A percentile compares a stretch with the other conserved stretches of the same genome.
These are phyloP conservation scores for Cryphonectria carpinicola DNA, from an alignment of 2,329 filamentous ascomycete species.

Conservation along the genomic window DNA sequence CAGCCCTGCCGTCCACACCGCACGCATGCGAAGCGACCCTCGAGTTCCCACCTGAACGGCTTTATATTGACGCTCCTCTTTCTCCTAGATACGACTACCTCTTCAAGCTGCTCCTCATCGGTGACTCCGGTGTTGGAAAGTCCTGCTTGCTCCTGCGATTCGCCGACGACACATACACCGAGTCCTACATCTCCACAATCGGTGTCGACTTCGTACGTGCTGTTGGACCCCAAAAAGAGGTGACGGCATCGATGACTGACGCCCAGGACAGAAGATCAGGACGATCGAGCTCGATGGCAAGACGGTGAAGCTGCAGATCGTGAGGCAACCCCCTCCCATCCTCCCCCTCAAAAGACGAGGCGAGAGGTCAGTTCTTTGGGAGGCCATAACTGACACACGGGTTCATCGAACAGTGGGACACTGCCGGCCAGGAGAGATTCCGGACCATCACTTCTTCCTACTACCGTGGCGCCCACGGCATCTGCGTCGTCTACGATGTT, in stretches of 20 bases:
- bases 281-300: constrained; percentile 99
- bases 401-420: constrained; percentile 79
- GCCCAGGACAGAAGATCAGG: constrained; percentile 82
- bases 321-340: constrained; percentile 52
- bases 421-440: constrained; percentile 98
- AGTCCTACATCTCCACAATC: constrained; percentile 99
- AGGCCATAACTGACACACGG: constrained; percentile 36
- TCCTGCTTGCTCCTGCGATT: constrained; percentile 97
- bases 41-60: constrained; percentile 8
- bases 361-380: not conserved
- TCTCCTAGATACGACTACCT: constrained; percentile 95
- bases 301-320: constrained; percentile 99
- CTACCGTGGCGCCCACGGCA: constrained; percentile 98
- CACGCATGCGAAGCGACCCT: not conserved
- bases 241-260: constrained; percentile 37
- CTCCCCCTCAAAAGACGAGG: not conserved
- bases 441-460: constrained; percentile 99
- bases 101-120: constrained; percentile 99
- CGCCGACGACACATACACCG: constrained; percentile 98
- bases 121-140: constrained; percentile 99
- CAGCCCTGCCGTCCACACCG: constrained; percentile 7
- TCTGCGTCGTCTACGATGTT: constrained; percentile 99
- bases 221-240: not conserved
- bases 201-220: constrained; percentile 94
- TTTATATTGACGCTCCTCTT: constrained; percentile 32